phyloP scores from a whole-genome alignment of 352 stramenopile genomes.

The Pythium oligandrum region DNA sequence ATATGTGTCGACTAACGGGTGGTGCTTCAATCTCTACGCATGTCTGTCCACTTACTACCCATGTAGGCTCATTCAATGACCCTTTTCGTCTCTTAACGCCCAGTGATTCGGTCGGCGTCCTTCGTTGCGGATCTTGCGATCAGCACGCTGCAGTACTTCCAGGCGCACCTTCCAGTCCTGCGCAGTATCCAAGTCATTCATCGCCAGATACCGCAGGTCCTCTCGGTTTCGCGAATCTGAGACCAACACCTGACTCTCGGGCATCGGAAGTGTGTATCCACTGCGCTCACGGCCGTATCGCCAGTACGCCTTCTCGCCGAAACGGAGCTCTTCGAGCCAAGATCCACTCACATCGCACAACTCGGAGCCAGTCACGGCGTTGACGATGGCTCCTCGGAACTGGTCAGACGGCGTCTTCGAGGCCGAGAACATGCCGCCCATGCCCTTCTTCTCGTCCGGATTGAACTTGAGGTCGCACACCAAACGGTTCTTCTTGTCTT shows the following conservation, averaged over 20 bases:
- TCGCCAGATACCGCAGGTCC: conserved; percentile 61
- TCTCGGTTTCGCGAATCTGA: conserved; percentile 75
- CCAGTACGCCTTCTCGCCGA: conserved; percentile 70
- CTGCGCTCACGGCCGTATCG: conserved; percentile 53
- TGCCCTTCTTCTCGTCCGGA: conserved; percentile 82
- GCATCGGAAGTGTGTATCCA: conserved; percentile 51
- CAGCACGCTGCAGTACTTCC: conserved; percentile 71
- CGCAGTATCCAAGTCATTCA: conserved; percentile 66
- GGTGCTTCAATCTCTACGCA: too few species aligned
- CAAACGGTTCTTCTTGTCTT: conserved; percentile 72
- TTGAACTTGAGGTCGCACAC: conserved; percentile 76
- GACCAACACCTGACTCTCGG: conserved; percentile 51
- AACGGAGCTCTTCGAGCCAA: conserved; percentile 74
- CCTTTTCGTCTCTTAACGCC: conserved; percentile 40
- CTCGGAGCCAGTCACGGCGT: conserved; percentile 55
- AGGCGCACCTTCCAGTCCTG: conserved; percentile 85
- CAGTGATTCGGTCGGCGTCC: conserved; percentile 75
- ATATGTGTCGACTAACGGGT: too few species aligned
- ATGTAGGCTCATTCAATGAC: background rate
- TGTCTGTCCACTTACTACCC: too few species aligned
- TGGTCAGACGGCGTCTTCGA: conserved; percentile 73
- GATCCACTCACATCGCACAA: conserved; percentile 70
- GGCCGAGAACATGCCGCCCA: conserved; percentile 79
- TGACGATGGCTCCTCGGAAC: conserved; percentile 63
- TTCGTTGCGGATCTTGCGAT: conserved; percentile 73